Evolutionary conservation across 1,284 basidiomycete species (phyloP).

Genomic region (Pulveroboletus sp.): DNA sequence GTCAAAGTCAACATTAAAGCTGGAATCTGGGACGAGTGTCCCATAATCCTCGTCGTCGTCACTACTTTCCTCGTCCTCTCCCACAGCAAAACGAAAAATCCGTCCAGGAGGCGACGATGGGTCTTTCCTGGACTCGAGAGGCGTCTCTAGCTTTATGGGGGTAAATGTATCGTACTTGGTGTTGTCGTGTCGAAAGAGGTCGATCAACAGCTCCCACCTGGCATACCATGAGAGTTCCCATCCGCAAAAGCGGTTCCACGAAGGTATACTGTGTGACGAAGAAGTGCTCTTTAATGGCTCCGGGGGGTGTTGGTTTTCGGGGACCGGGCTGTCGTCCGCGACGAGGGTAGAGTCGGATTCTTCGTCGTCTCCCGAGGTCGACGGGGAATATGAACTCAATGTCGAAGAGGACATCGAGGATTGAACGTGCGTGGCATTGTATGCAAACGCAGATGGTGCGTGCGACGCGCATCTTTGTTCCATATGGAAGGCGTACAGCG

Average conservation of each 20-base stretch:
- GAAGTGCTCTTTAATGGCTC: neutral
- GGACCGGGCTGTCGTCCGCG: slow-evolving; percentile 14
- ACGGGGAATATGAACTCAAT: slow-evolving; percentile 24
- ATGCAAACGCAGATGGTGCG: neutral
- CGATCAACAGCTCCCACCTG: slow-evolving; percentile 33
- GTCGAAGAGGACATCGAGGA: slow-evolving; percentile 28
- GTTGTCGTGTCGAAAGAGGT: slow-evolving; percentile 26
- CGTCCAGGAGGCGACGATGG: neutral
- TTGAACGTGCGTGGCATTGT: neutral
- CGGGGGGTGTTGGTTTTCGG: neutral
- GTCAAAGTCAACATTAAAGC: slow-evolving; percentile 26
- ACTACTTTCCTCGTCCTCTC: slow-evolving; percentile 1
- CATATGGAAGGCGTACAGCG: slow-evolving; percentile 60
- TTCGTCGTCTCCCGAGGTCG: slow-evolving; percentile 21
- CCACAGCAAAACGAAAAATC: slow-evolving; percentile 15
- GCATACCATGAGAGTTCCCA: slow-evolving; percentile 36
- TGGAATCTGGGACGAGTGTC: slow-evolving; percentile 18
- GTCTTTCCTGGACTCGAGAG: neutral
- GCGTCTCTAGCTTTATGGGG: neutral
- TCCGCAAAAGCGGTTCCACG: slow-evolving; percentile 16
- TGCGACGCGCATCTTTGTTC: slow-evolving; percentile 30
- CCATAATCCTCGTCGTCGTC: slow-evolving; percentile 34
- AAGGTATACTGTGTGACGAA: neutral
- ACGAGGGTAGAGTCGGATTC: slow-evolving; percentile 31
- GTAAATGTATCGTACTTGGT: neutral